Evolutionary conservation across 148 eudicot species (phyloP), one percentile per base, ranked within the genome.

Genomic region (Polygonum aviculare): DNA sequence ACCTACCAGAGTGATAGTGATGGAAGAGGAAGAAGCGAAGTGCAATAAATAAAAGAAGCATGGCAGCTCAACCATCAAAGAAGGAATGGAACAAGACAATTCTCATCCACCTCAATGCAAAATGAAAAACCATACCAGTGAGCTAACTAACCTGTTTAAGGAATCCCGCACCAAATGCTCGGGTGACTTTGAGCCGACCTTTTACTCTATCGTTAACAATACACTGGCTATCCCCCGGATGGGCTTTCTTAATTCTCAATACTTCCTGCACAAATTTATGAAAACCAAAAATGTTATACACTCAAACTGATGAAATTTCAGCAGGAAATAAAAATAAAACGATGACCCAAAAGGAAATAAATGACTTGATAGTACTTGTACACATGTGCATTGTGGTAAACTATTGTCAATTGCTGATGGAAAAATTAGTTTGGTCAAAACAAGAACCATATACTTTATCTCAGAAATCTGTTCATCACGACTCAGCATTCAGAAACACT

Each of bases 161-260:
- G 78, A 88, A 96, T 48, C 99, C 99, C 84, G 99, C 99, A 69
- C 99, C 99, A 86, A 96, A 96, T 54, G 99, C 99, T 74, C 99
- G 94, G 75, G 99, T 93, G 76, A 96, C 99, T 80, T 96, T 93
- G 44, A 93, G 90, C 81, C 97, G 97, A 21, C 99, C 99, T 86
- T 96, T 96, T 69, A 96, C 99, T 87, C 99, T 88, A 84, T 87
- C 98, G 76, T 96, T 93, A 75, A 93, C 99, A 77, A 96, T 96
- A 73, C 99, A 96, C 44, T 90, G 93, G 33, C 76, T 85, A 81
- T 96, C 99, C 85, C 91, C 97, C 44, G 99, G 99, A 85, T 96
- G 99, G 55, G 93, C 99, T 52, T 86, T 89, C 88, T 86, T 93
- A 80, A 96, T 96, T 87, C 98, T 89, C 71, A 76, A 77, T 77